Evolutionary conservation across 805 yeast genomes (phyloP), one percentile per base, ranked within the genome.

Genomic region (Candida fluviatilis): DNA sequence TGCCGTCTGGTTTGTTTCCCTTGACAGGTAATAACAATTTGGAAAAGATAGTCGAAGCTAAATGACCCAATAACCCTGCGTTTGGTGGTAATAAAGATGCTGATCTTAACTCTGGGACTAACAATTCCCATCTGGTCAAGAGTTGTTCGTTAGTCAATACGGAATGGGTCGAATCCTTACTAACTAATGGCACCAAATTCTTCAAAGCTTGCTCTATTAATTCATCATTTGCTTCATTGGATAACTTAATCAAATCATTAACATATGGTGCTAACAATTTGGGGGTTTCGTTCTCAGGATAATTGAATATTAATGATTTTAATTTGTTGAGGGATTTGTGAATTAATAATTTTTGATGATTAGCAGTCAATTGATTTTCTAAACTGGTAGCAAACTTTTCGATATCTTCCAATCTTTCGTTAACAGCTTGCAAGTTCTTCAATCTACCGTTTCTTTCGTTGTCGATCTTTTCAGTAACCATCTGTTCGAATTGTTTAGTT

Each of bases 41-140:
- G 25, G 95, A 83, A 57, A 90, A 84, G 6, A 88, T 39, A 48
- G 74, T 71, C 13, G 98, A 90, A 5, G 95, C 75, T 31, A 89
- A 60, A 62, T 93, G 96, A 21, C 96, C 98, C 51, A 91, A 76
- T 38, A 93, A 75, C 55, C 99, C 99, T 18, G 99, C 95, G 55
- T 91, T 86, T 50, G 95, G 95, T 39, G 98, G 97, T 45, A 90
- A 76, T 50, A 93, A 67, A 4, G 96, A 80, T 5, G 95, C 90
- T 21, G 88, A 78, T 61, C 95, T 82, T 56, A 93, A 77, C 64
- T 91, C 95, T 12, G 95, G 93, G 16, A 75, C 81, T 42, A 93
- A 72, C 38, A 81, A 66, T 47, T 80, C 77, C 86, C 95, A 87
- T 53, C 95, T 80, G 29, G 84, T 71, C 44, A 83, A 73, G 33